These are phyloP conservation scores for Neopestalotiopsis clavispora DNA, from an alignment of 2,329 filamentous ascomycete genomes.

Conservation along the genomic window DNA sequence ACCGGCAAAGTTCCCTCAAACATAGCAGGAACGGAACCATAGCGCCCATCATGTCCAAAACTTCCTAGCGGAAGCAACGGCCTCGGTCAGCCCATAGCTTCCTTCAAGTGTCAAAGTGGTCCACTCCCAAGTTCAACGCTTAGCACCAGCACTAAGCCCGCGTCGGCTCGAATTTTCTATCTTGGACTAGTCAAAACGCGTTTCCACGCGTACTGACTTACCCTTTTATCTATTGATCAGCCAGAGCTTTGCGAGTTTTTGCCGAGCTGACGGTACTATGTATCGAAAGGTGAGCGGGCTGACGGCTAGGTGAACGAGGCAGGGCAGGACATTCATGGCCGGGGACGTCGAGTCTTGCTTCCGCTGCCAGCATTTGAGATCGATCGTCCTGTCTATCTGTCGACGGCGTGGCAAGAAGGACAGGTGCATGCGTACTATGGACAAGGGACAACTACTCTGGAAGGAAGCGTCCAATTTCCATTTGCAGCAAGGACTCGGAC, in stretches of 20 bases:
- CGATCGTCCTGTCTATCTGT: background rate
- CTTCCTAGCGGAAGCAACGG: background rate
- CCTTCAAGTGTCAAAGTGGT: too few species aligned
- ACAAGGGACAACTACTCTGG: background rate
- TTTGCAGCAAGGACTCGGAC: background rate
- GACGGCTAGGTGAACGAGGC: too few species aligned
- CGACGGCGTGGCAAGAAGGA: background rate
- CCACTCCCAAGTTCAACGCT: too few species aligned
- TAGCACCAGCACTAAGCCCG: background rate
- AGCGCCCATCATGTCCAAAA: background rate
- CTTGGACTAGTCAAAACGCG: background rate
- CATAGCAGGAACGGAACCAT: background rate
- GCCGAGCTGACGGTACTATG: too few species aligned
- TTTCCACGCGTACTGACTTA: background rate
- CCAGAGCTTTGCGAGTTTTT: too few species aligned
- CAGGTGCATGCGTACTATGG: background rate
- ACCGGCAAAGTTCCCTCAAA: background rate
- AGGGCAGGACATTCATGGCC: background rate
- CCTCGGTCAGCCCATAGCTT: background rate
- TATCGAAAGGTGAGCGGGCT: too few species aligned
- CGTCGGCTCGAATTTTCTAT: slow-evolving; percentile 2
- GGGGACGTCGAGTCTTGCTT: background rate
- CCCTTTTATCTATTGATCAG: too few species aligned
- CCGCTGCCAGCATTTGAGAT: background rate
- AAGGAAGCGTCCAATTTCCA: background rate